Evolutionary conservation across 768 basidiomycete species (phyloP), one percentile per base, ranked within the genome.

Genomic region (Russula ochroleuca): DNA sequence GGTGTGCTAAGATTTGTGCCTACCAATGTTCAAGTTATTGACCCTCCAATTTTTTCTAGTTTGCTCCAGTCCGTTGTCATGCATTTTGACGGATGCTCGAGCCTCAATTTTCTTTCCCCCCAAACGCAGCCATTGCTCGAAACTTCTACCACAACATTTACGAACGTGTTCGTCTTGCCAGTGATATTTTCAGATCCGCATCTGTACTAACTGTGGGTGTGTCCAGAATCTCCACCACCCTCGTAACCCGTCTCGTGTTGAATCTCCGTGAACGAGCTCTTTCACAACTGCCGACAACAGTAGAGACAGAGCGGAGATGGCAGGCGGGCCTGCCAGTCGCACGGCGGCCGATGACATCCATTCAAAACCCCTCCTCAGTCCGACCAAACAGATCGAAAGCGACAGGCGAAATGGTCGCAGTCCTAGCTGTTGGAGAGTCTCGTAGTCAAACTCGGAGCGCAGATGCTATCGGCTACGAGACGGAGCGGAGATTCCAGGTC

Each of bases 231-330:
- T 64, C 59, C 21, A 61, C 47, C 47, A 64, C 59, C 3, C 59
- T 64, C 13, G 53, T 64, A 15, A 51, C 59, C 28, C 63, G 63
- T 37, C 63, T 64, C 56, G 51, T 64, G 59, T 50, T 64, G 40
- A 64, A 60, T 47, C 63, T 64, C 31, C 58, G 63, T 9, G 63
- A 53, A 37, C 53, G 31, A 19, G 41, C 21, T 15, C 31, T 38
- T 3, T n/a, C 40, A 3, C 38, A 48, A 33, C 19, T 60, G 6
- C 53, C 63, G 7, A 35, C 33, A 7, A 25, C 45, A 9, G 31
- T 64, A 11, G 63, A 64, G 15, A 47, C 63, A 13, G 51, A 48
- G 19, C n/a, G 58, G 47, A 57, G 47, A 55, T 60, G 55, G 17
- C 47, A 43, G 43, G 58, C 47, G 28, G 58, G 25, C 21, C 8